These are phyloP conservation scores for Debaryomycetaceae sp. DNA, from an alignment of 1,139 yeast species.

Conservation along the genomic window DNA sequence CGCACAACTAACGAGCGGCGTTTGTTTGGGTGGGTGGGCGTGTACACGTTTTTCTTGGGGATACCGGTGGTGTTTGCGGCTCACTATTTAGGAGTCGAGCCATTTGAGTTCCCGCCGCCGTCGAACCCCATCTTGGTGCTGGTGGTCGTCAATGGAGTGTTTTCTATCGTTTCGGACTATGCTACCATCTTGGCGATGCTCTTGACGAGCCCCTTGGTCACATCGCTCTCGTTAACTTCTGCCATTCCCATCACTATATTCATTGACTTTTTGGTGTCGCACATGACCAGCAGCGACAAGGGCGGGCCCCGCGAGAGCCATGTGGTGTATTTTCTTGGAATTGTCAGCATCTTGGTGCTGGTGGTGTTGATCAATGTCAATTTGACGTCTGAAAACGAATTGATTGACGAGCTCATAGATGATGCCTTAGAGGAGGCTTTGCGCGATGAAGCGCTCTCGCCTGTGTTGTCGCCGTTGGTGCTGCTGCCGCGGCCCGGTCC, in stretches of 20 bases:
- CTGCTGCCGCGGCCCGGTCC: conserved; percentile 10
- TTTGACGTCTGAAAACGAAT: conserved; percentile 39
- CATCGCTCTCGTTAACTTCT: conserved; percentile 48
- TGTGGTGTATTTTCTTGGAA: conserved; percentile 40
- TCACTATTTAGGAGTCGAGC: conserved; percentile 33
- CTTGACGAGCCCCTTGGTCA: conserved; percentile 50
- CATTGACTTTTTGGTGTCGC: conserved; percentile 35
- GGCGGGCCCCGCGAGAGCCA: background rate
- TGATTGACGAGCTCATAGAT: conserved; percentile 46
- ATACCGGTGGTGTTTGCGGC: conserved; percentile 33
- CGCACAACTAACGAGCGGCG: conserved; percentile 43
- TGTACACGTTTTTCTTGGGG: conserved; percentile 34
- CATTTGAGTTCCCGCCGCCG: conserved; percentile 41
- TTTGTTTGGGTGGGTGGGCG: conserved; percentile 46
- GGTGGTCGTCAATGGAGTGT: conserved; percentile 39
- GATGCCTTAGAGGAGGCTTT: conserved; percentile 48
- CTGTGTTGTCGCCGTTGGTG: conserved; percentile 42
- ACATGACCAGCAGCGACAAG: conserved; percentile 22
- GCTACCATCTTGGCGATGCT: conserved; percentile 47
- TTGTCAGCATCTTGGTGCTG: conserved; percentile 41
- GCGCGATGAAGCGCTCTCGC: conserved; percentile 42
- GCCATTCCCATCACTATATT: conserved; percentile 51
- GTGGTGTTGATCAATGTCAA: conserved; percentile 45
- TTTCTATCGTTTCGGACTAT: conserved; percentile 48
- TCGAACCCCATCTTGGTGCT: conserved; percentile 25